phyloP scores from a whole-genome alignment of 352 stramenopile genomes.

The Globisporangium recalcitrans region DNA sequence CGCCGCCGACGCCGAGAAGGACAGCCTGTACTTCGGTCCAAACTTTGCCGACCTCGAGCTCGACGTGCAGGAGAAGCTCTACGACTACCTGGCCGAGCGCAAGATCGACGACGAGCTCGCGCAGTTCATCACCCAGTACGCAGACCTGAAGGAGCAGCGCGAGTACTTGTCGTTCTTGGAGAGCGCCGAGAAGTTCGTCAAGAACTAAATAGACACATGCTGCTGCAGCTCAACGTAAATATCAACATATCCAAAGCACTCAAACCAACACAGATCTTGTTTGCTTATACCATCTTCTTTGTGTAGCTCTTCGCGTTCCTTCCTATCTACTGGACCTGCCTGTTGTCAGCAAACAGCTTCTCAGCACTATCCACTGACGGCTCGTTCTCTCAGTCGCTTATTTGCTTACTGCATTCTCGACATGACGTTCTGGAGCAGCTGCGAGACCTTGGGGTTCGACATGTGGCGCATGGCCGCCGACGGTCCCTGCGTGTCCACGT shows the following conservation, averaged over 20 bases:
- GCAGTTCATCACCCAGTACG: slow-evolving; percentile 82
- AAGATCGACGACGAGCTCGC: slow-evolving; percentile 80
- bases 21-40: slow-evolving; percentile 70
- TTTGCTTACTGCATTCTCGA: slow-evolving; percentile 39
- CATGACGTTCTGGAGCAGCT: slow-evolving; percentile 76
- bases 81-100: slow-evolving; percentile 68
- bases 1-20: slow-evolving; percentile 44
- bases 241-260: slow-evolving; percentile 3
- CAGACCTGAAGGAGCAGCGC: slow-evolving; percentile 83
- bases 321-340: slow-evolving; percentile 7
- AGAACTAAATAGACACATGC: slow-evolving; percentile 39
- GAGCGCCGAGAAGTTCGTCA: slow-evolving; percentile 59
- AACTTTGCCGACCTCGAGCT: slow-evolving; percentile 81
- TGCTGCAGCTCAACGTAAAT: slow-evolving; percentile 1
- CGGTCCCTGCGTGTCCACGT: slow-evolving; percentile 70
- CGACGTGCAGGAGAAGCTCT: slow-evolving; percentile 81
- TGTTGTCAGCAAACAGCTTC: too few species aligned
- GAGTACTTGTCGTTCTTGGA: slow-evolving; percentile 81
- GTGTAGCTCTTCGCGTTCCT: slow-evolving; percentile 3
- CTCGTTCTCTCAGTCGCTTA: not conserved
- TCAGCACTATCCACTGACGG: not conserved
- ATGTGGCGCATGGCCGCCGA: slow-evolving; percentile 83
- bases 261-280: slow-evolving; percentile 9
- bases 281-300: slow-evolving; percentile 3
- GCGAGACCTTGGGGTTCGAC: slow-evolving; percentile 83